These are phyloP conservation scores for Aegilops longissima DNA, from an alignment of 176 grass and related monocot genomes.

Conservation along the genomic window DNA sequence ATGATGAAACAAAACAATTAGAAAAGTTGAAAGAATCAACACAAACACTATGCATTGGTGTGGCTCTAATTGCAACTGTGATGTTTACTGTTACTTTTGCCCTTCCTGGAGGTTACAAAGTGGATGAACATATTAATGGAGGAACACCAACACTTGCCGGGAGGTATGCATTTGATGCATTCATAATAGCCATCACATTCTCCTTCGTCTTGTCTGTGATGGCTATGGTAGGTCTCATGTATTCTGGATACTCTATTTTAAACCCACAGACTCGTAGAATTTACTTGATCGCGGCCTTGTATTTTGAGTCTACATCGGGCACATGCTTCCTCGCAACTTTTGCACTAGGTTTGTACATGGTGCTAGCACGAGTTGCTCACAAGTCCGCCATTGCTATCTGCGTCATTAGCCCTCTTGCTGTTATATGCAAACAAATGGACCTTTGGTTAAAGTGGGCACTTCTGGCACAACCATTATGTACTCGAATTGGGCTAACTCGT, in stretches of 20 bases:
- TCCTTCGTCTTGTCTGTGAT: background rate
- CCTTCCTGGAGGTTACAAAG: conserved; percentile 12
- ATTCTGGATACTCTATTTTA: background rate
- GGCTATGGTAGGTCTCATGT: background rate
- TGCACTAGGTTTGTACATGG: background rate
- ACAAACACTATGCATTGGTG: background rate
- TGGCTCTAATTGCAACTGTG: background rate
- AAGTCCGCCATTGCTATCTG: background rate
- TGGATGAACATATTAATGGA: background rate
- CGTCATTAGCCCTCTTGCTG: background rate
- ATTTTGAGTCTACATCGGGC: background rate
- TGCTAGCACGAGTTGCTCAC: background rate
- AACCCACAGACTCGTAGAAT: background rate
- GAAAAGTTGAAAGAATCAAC: background rate
- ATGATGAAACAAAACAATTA: background rate
- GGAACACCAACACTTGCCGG: background rate
- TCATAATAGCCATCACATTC: background rate
- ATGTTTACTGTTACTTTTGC: background rate
- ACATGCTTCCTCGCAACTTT: background rate
- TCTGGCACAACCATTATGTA: background rate
- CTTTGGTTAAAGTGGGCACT: background rate
- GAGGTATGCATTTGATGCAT: conserved; percentile 10
- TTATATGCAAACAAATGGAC: background rate
- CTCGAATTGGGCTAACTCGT: background rate
- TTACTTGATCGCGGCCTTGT: background rate